Percentiles rank a stretch among this genome's conserved stretches.
These are phyloP conservation scores for Styphnolobium japonicum DNA, from an alignment of 306 rosid species.

Conservation along the genomic window DNA sequence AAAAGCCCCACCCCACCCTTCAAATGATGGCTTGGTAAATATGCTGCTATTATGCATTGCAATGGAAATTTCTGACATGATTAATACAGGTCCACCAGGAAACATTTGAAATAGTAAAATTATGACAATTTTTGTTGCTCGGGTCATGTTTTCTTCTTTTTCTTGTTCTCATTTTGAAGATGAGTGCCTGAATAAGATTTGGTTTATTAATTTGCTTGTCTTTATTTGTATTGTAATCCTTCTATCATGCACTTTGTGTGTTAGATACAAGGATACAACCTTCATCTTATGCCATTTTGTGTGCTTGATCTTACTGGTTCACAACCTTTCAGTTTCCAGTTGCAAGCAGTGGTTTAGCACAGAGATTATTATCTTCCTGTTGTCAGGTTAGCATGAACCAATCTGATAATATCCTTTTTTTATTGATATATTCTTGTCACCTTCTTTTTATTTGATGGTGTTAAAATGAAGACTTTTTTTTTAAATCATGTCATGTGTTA, in stretches of 20 bases:
- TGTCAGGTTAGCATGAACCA: constrained; percentile 65
- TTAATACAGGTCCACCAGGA: constrained; percentile 3
- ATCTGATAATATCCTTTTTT: background rate
- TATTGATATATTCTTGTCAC: background rate
- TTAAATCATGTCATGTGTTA: background rate
- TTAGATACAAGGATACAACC: constrained; percentile 13
- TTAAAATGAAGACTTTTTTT: background rate
- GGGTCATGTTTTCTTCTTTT: background rate
- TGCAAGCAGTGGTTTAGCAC: constrained; percentile 64
- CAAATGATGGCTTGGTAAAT: background rate
- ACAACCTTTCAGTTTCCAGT: constrained; percentile 55
- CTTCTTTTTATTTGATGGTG: background rate
- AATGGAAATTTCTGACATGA: background rate
- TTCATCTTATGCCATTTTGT: constrained; percentile 20
- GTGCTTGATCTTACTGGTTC: constrained; percentile 29
- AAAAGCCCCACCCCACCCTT: background rate
- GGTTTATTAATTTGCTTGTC: background rate
- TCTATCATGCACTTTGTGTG: background rate
- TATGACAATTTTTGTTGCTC: background rate
- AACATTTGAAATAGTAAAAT: background rate
- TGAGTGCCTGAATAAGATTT: background rate
- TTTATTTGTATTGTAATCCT: background rate
- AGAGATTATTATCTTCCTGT: constrained; percentile 66
- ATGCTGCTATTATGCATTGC: background rate
- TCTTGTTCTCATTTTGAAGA: background rate